Evolutionary conservation across 176 grass and related monocot genomes (phyloP).

Genomic region (Bonia amplexicaulis): DNA sequence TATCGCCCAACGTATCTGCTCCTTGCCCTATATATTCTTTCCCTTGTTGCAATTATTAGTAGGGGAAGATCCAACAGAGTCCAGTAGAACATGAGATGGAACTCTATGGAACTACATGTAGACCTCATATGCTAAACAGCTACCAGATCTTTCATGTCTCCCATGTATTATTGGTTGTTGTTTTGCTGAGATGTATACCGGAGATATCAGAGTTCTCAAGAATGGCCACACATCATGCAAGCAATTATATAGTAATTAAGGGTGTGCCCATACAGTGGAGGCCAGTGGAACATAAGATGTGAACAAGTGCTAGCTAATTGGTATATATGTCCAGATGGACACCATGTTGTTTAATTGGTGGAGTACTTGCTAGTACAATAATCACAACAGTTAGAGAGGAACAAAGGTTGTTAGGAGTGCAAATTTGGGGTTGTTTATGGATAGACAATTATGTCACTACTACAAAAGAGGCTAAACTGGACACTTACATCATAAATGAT

Average conservation of each 20-base stretch:
- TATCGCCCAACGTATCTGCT: constrained; percentile 23
- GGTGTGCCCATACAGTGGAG: background rate
- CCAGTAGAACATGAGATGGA: constrained; percentile 34
- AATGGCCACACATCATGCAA: background rate
- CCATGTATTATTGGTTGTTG: constrained; percentile 24
- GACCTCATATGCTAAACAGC: constrained; percentile 37
- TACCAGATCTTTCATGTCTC: constrained; percentile 10
- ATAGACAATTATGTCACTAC: background rate
- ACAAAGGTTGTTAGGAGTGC: background rate
- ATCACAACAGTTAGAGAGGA: background rate
- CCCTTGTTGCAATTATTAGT: constrained; percentile 26
- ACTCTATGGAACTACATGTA: background rate
- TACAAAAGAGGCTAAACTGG: too few species aligned
- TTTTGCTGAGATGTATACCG: background rate
- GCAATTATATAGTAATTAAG: background rate
- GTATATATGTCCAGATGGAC: background rate
- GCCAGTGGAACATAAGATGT: constrained; percentile 16
- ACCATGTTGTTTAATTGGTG: background rate
- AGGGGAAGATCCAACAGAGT: constrained; percentile 35
- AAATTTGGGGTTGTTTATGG: background rate
- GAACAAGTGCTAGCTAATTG: background rate
- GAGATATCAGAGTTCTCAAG: background rate
- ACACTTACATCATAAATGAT: too few species aligned
- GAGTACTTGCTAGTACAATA: background rate
- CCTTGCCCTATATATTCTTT: constrained; percentile 21